Percentiles rank a stretch among this genome's conserved stretches.
These are phyloP conservation scores for Linanthus parryae DNA, from an alignment of 148 eudicot genomes.

Conservation along the genomic window DNA sequence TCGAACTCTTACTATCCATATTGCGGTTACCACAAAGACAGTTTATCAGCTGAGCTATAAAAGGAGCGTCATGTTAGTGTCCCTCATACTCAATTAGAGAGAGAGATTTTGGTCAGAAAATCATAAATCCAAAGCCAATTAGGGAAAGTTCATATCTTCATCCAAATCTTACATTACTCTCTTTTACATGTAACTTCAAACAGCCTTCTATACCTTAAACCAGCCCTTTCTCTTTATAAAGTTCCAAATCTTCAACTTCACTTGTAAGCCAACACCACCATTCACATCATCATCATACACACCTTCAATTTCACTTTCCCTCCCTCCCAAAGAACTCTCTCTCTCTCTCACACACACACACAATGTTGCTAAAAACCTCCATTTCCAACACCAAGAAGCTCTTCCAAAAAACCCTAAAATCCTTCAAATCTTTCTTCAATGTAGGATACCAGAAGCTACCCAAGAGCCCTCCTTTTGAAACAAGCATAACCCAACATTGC, in stretches of 20 bases:
- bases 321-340: background rate
- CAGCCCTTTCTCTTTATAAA: background rate
- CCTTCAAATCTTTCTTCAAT: conserved; percentile 45
- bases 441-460: conserved; percentile 45
- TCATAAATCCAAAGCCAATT: background rate
- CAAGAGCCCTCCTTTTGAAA: conserved; percentile 29
- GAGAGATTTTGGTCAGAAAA: background rate
- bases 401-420: conserved; percentile 38
- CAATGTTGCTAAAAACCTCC: conserved; percentile 44
- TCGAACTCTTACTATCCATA: no score
- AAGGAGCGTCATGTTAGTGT: no score
- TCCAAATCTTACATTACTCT: background rate
- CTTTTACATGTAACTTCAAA: background rate
- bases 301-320: no score
- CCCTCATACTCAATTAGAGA: no score
- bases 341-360: background rate
- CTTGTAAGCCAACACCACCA: background rate
- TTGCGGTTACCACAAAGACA: no score
- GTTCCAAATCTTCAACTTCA: background rate
- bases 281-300: background rate
- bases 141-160: background rate
- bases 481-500: conserved; percentile 13
- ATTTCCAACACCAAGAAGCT: conserved; percentile 53
- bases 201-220: conserved; percentile 1
- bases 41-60: no score